Base-by-base conservation (phyloP, 345 rosid species). In the Kernera saxatilis region DNA sequence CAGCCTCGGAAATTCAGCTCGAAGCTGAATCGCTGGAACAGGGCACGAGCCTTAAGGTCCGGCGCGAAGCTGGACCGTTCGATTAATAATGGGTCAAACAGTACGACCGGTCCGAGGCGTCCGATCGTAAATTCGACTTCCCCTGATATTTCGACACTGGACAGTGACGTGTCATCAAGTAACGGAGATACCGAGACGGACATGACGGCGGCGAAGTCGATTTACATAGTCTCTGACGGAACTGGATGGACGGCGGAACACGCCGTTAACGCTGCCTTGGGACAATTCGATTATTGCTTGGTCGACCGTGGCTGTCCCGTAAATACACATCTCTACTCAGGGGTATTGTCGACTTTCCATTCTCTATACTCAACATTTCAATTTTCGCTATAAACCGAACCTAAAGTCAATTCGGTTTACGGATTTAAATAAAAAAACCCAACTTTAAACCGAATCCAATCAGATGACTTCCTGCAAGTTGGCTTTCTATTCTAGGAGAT, bases 241-340 rank as follows among this genome's bases (percentile, higher is more conserved):
- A 93, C 97, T 39, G 96, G 97, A 15, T 93, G 98, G 98, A 93
- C 96, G 78, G 96, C 80, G 67, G 97, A 90, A 76, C 91, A 88
- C 68, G 80, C 92, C 74, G 91, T 93, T 53, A 85, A 51, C 80
- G 97, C 97, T 11, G 96, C 97, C 15, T 73, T 93, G 79, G 97
- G 98, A 1, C 96, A 90, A 77, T 93, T 93, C 73, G 97, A 90
- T 23, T 78, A 85, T 39, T 93, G 97, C 69, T 83, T 93, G 77
- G 97, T 87, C 45, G 97, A 93, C 66, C 91, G 91, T 12, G 92
- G 87, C 22, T 93, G 93, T 71, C 84, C 98, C 25, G 97, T 93
- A 3, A 90, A 86, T 67, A 90, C 96, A 15, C 96, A 93, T 73
- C 87, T 93, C 14, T 93, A 86, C 71, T 93, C 98, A 5, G 97